phyloP scores from a whole-genome alignment of 768 basidiomycete species.

The Suillus paluster region DNA sequence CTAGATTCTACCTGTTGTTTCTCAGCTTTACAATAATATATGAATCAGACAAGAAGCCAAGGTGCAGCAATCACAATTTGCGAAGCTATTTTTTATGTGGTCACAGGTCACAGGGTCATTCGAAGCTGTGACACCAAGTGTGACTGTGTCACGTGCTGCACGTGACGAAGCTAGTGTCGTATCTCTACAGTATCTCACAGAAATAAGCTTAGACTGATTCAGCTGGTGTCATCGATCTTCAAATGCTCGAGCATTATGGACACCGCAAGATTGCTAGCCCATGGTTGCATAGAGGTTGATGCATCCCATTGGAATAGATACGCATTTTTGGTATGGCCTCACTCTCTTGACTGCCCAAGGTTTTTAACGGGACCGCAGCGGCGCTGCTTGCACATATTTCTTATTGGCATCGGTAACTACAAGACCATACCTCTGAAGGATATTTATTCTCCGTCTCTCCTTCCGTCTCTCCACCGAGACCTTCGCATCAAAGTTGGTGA shows the following conservation, averaged over 20 bases:
- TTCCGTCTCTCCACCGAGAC: neutral
- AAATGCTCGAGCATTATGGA: slow-evolving; percentile 11
- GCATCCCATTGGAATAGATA: slow-evolving; percentile 8
- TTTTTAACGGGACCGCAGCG: neutral
- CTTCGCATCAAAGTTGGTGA: neutral
- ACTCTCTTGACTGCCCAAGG: neutral
- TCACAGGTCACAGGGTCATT: no score
- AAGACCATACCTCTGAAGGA: neutral
- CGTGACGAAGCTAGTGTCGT: no score
- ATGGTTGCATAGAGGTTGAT: slow-evolving; percentile 6
- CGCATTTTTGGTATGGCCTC: slow-evolving; percentile 4
- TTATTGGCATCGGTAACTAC: no score
- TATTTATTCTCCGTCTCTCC: slow-evolving; percentile 1
- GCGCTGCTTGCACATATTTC: slow-evolving; percentile 5
- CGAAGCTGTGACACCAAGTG: no score
- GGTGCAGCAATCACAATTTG: no score
- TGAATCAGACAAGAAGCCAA: no score
- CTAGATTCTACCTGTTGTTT: no score
- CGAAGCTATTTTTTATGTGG: no score
- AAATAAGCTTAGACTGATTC: neutral
- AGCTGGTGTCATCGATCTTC: neutral
- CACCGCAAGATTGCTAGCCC: neutral
- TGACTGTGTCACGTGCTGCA: no score
- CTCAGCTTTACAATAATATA: no score
- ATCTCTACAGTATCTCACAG: no score